phyloP scores from a whole-genome alignment of 148 eudicot genomes.

The Camellia japonica region DNA sequence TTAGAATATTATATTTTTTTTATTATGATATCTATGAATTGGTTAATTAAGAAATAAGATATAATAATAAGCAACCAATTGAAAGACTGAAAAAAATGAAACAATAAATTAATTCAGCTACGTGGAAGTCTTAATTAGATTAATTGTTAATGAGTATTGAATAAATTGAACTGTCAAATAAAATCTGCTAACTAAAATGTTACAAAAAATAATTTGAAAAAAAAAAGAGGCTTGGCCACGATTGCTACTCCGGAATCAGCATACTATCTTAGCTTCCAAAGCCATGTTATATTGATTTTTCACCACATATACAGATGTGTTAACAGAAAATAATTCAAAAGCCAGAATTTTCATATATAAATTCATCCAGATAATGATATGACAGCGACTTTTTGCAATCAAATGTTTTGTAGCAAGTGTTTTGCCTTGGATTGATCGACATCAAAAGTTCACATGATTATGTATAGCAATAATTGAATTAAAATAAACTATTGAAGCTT shows the following conservation, averaged over 20 bases:
- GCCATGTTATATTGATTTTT: not conserved
- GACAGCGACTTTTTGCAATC: no score
- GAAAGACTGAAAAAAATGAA: not conserved
- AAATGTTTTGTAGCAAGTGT: no score
- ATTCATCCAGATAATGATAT: no score
- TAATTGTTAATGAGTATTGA: not conserved
- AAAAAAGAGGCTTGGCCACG: not conserved
- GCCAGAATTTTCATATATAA: no score
- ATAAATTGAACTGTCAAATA: not conserved
- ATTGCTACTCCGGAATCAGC: not conserved
- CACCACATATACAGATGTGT: not conserved
- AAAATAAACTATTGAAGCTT: not conserved
- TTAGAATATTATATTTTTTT: not conserved
- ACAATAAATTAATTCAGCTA: not conserved
- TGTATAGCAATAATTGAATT: no score
- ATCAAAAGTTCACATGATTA: no score
- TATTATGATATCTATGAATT: not conserved
- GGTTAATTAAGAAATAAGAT: not conserved
- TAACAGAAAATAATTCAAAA: no score
- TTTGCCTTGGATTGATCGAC: no score
- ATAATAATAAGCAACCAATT: not conserved
- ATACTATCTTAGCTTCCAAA: not conserved
- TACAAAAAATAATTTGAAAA: no score
- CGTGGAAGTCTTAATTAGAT: not conserved
- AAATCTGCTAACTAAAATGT: not conserved